Conservation (phyloP, 805 yeast species). For the Maudiozyma turicensis region DNA sequence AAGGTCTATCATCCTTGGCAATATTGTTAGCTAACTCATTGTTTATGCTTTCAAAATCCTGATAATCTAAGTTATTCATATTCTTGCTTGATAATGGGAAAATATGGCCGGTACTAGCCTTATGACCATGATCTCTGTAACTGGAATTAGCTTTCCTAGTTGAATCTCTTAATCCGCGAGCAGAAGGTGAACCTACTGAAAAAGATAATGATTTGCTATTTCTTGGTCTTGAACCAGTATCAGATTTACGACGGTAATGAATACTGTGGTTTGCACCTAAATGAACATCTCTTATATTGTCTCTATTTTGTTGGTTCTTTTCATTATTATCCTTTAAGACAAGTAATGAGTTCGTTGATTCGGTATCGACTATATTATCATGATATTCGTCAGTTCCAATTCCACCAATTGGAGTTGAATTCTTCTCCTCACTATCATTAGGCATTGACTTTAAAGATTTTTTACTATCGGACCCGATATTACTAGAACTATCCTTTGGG, state of each 20-base stretch:
- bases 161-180: slow-evolving; percentile 7
- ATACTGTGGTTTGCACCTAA: not conserved
- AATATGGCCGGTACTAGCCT: slow-evolving; percentile 16
- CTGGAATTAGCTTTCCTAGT: slow-evolving; percentile 2
- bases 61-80: not conserved
- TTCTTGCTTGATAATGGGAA: not conserved
- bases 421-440: not conserved
- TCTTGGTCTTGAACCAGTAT: slow-evolving; percentile 13
- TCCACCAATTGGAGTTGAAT: not conserved
- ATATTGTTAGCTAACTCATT: not conserved
- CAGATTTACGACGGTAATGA: slow-evolving; percentile 17
- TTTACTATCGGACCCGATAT: not conserved
- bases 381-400: slow-evolving; percentile 12
- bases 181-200: slow-evolving; percentile 15
- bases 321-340: slow-evolving; percentile 12
- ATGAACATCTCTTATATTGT: not conserved
- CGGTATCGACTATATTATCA: slow-evolving; percentile 23
- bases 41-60: not conserved
- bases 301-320: slow-evolving; percentile 2
- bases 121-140: slow-evolving; percentile 11
- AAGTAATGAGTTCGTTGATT: slow-evolving; percentile 17
- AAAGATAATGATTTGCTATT: slow-evolving; percentile 14
- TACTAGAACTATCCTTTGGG: not conserved
- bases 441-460: not conserved
- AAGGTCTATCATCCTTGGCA: slow-evolving; percentile 3